phyloP scores from a whole-genome alignment of 805 yeast genomes.

The Saturnispora bothae region DNA sequence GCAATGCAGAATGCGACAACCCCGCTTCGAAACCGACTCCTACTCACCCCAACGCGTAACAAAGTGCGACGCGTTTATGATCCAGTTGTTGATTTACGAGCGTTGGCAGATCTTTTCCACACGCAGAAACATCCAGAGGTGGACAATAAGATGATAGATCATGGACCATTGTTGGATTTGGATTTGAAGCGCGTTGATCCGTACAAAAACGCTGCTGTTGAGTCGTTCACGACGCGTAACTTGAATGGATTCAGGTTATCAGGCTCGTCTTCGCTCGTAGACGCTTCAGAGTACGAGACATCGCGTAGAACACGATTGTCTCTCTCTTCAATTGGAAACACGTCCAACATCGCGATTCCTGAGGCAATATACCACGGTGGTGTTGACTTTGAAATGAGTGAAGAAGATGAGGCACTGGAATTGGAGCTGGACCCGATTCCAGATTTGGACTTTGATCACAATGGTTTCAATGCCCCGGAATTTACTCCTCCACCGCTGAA shows the following conservation, averaged over 20 bases:
- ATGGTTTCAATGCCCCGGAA: no score
- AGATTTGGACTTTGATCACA: no score
- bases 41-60: constrained; percentile 22
- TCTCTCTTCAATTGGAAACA: constrained; percentile 18
- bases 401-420: no score
- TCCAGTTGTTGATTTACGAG: constrained; percentile 23
- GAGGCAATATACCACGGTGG: constrained; percentile 23
- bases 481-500: no score
- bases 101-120: constrained; percentile 24
- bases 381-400: no score
- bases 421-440: no score
- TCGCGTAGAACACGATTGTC: constrained; percentile 16
- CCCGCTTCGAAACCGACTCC: constrained; percentile 22
- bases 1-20: constrained; percentile 24
- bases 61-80: constrained; percentile 20
- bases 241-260: constrained; percentile 5
- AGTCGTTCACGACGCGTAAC: constrained; percentile 3
- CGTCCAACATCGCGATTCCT: constrained; percentile 26
- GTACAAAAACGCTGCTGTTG: no score
- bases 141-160: no score
- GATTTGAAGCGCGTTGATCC: no score
- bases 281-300: constrained; percentile 16
- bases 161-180: no score
- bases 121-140: background rate
- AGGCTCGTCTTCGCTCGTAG: constrained; percentile 6